Evolutionary conservation across 2,329 filamentous ascomycete species (phyloP).

Genomic region (Aspergillus floridensis): DNA sequence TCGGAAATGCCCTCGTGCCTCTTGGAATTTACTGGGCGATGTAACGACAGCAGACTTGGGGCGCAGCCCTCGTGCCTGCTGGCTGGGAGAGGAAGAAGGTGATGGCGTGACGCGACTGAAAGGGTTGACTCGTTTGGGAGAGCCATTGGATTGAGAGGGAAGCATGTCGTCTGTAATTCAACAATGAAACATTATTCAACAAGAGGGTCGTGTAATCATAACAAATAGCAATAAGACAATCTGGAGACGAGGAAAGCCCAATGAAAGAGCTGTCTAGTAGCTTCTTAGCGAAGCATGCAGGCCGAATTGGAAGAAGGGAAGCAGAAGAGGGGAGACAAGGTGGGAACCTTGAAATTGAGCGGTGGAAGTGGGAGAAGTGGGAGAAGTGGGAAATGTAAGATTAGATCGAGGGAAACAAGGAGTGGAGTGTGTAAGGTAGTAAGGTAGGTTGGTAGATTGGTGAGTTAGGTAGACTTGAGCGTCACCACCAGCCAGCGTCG

Average conservation of each 20-base stretch:
- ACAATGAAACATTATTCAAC: slow-evolving; percentile 32
- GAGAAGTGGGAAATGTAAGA: slow-evolving; percentile 10
- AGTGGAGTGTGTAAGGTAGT: background rate
- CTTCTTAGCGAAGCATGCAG: slow-evolving; percentile 11
- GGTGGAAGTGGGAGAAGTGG: slow-evolving; percentile 3
- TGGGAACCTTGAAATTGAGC: background rate
- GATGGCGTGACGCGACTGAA: slow-evolving; percentile 62
- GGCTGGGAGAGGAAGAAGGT: slow-evolving; percentile 63
- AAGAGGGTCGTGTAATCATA: slow-evolving; percentile 16
- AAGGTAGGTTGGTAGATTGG: too few relatives aligned
- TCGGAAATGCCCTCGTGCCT: slow-evolving; percentile 59
- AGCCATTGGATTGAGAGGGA: slow-evolving; percentile 58
- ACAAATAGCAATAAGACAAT: slow-evolving; percentile 6
- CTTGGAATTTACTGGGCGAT: slow-evolving; percentile 49
- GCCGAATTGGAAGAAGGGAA: background rate
- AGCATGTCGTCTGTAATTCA: slow-evolving; percentile 44
- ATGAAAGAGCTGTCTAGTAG: slow-evolving; percentile 11
- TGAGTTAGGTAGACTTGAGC: background rate
- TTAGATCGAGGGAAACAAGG: slow-evolving; percentile 1
- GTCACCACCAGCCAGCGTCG: background rate
- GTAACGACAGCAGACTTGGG: slow-evolving; percentile 75
- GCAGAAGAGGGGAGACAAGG: background rate
- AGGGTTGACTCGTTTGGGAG: slow-evolving; percentile 75
- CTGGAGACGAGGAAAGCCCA: slow-evolving; percentile 6
- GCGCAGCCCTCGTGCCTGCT: slow-evolving; percentile 45